These are phyloP conservation scores for Ramularia endophylla DNA, from an alignment of 2,329 filamentous ascomycete species.

Conservation along the genomic window DNA sequence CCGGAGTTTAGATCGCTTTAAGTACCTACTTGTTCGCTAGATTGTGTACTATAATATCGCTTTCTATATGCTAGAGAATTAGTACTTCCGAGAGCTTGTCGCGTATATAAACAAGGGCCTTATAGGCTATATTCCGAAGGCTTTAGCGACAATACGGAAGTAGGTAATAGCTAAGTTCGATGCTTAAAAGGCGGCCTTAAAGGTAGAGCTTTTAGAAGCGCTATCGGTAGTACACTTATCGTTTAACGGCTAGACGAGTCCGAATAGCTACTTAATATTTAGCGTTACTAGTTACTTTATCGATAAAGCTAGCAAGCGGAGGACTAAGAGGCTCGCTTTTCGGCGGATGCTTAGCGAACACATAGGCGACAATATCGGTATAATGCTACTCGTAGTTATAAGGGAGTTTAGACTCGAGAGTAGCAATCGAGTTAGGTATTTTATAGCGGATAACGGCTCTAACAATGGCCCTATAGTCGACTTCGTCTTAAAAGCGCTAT, in stretches of 20 bases:
- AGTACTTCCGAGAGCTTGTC: slow-evolving; percentile 6
- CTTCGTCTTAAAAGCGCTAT: slow-evolving; percentile 3
- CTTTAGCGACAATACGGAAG: slow-evolving; percentile 1
- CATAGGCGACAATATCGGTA: slow-evolving; percentile 1
- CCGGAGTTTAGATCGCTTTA: slow-evolving; percentile 1
- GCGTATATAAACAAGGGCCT: slow-evolving; percentile 2
- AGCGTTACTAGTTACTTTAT: slow-evolving; percentile 2
- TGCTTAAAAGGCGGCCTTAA: slow-evolving; percentile 1
- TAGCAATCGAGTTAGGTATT: neutral
- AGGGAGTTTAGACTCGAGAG: slow-evolving; percentile 3
- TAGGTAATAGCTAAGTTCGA: slow-evolving; percentile 6
- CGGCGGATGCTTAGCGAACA: slow-evolving; percentile 1
- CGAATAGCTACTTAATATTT: slow-evolving; percentile 3
- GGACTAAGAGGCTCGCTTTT: slow-evolving; percentile 3
- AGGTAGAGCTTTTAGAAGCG: neutral
- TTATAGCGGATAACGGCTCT: slow-evolving; percentile 3
- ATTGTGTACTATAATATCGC: slow-evolving; percentile 7
- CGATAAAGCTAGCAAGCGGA: neutral
- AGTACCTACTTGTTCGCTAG: slow-evolving; percentile 5
- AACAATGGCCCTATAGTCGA: slow-evolving; percentile 2
- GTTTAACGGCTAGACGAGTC: slow-evolving; percentile 3
- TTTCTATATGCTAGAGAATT: slow-evolving; percentile 7
- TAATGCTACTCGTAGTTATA: slow-evolving; percentile 3
- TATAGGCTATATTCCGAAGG: slow-evolving; percentile 1
- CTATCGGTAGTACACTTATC: slow-evolving; percentile 3